Evolutionary conservation across 2,329 filamentous ascomycete species (phyloP).

Genomic region (Colletotrichum orchidophilum): DNA sequence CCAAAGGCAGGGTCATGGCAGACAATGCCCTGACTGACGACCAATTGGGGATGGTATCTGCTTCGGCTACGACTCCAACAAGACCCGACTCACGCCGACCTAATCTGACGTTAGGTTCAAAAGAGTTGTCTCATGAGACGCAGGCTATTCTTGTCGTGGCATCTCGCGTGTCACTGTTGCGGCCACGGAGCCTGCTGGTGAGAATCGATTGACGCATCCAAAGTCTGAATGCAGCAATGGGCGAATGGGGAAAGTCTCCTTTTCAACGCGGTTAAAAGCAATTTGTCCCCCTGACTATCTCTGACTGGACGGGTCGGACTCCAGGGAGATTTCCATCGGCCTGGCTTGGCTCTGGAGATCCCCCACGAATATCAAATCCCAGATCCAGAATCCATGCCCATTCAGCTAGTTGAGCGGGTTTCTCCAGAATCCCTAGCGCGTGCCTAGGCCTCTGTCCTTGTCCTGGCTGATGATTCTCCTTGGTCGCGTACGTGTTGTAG

Average conservation of each 20-base stretch:
- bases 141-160: conserved; percentile 28
- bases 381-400: not conserved
- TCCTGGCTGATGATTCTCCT: not conserved
- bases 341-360: conserved; percentile 21
- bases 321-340: conserved; percentile 8
- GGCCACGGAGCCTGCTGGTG: conserved; percentile 7
- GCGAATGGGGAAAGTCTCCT: conserved; percentile 19
- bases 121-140: conserved; percentile 28
- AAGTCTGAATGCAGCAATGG: not conserved
- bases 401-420: not conserved
- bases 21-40: conserved; percentile 2
- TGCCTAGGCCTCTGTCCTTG: too few species aligned
- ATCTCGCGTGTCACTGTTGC: conserved; percentile 28
- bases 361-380: not conserved
- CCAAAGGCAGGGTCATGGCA: conserved; percentile 8
- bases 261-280: not conserved
- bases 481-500: not conserved
- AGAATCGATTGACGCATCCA: conserved; percentile 18
- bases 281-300: not conserved
- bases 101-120: conserved; percentile 21
- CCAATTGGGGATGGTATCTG: not conserved
- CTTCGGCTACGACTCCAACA: not conserved
- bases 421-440: not conserved
- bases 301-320: not conserved
- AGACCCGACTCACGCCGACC: conserved; percentile 1